Percentiles rank a stretch among this genome's conserved stretches.
phyloP scores from a whole-genome alignment of 2,329 filamentous ascomycete species.

The Arachnopeziza araneosa region DNA sequence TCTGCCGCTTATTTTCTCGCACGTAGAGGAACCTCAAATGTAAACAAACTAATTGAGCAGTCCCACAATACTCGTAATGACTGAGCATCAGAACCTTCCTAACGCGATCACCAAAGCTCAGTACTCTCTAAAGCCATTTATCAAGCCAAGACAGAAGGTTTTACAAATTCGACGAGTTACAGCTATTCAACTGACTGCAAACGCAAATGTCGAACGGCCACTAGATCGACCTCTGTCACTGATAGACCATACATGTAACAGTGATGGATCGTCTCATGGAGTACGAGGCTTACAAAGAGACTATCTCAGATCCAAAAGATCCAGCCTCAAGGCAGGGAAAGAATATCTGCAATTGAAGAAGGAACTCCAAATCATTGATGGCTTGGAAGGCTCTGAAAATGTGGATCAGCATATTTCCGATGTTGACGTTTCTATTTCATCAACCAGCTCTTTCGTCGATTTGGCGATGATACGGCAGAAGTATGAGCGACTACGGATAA shows the following conservation, averaged over 20 bases:
- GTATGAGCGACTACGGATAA: slow-evolving; percentile 42
- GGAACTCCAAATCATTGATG: slow-evolving; percentile 12
- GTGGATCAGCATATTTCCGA: not conserved
- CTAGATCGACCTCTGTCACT: slow-evolving; percentile 39
- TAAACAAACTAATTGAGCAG: not conserved
- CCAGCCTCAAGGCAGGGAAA: slow-evolving; percentile 45
- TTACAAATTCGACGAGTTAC: slow-evolving; percentile 51
- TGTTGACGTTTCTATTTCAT: slow-evolving; percentile 11
- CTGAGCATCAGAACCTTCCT: slow-evolving; percentile 19
- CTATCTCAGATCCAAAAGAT: slow-evolving; percentile 49
- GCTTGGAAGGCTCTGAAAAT: not conserved
- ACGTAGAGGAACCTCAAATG: not conserved
- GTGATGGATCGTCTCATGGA: slow-evolving; percentile 33
- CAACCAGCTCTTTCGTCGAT: slow-evolving; percentile 46
- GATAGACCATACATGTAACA: slow-evolving; percentile 34
- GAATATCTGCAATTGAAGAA: slow-evolving; percentile 35
- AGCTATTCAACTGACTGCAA: slow-evolving; percentile 46
- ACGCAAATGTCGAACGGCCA: slow-evolving; percentile 32
- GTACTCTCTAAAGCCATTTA: slow-evolving; percentile 43
- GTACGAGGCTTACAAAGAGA: slow-evolving; percentile 45
- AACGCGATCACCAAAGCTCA: slow-evolving; percentile 37
- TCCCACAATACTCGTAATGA: not conserved
- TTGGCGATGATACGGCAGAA: slow-evolving; percentile 48
- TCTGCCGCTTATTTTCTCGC: no score
- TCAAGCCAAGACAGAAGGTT: slow-evolving; percentile 53